Conservation (phyloP, 108 stramenopile species). For the Fistulifera solaris region DNA sequence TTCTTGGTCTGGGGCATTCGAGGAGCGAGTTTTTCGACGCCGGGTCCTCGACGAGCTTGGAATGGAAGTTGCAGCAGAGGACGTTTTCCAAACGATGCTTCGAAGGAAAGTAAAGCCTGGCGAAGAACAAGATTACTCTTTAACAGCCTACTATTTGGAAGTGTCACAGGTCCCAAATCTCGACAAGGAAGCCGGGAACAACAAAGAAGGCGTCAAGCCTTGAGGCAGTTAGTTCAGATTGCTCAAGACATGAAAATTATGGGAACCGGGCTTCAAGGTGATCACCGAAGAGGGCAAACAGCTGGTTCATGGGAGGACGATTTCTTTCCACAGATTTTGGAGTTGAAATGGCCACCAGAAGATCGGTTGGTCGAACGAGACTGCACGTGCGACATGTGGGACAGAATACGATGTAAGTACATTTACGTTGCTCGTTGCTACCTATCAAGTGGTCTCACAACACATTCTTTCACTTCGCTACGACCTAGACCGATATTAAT, state of each 20-base stretch:
- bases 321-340: conserved; percentile 50
- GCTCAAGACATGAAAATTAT: conserved; percentile 57
- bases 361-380: conserved; percentile 46
- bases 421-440: neutral
- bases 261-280: conserved; percentile 38
- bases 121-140: conserved; percentile 5
- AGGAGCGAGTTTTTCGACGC: conserved; percentile 13
- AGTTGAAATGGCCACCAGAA: conserved; percentile 57
- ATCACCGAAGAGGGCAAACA: conserved; percentile 7
- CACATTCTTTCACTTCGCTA: neutral
- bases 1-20: conserved; percentile 12
- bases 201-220: conserved; percentile 8
- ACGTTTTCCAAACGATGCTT: conserved; percentile 39
- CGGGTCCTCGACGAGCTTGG: conserved; percentile 33
- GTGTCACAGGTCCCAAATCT: neutral
- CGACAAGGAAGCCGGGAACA: neutral
- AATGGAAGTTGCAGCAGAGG: conserved; percentile 50
- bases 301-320: conserved; percentile 29
- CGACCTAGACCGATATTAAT: neutral
- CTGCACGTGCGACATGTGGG: conserved; percentile 70
- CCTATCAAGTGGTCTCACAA: neutral
- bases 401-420: conserved; percentile 50
- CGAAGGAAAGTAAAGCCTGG: conserved; percentile 13
- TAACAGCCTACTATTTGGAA: conserved; percentile 9
- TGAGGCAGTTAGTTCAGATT: conserved; percentile 30